These are phyloP conservation scores for Volvox reticuliferus DNA, from an alignment of 139 green algal genomes.

Conservation along the genomic window DNA sequence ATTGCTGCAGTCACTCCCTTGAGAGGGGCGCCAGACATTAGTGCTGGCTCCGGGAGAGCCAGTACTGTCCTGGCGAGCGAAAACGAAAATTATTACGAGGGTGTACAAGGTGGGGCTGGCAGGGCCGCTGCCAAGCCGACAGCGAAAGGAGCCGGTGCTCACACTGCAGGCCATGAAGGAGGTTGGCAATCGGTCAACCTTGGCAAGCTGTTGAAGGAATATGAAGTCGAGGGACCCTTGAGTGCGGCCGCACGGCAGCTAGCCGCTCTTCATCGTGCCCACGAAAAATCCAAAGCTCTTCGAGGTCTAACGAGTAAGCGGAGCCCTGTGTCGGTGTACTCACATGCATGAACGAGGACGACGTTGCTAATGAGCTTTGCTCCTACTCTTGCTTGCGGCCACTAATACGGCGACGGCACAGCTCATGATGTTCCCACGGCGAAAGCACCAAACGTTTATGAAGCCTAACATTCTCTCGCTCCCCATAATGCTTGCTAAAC, in stretches of 20 bases:
- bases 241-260: constrained; percentile 19
- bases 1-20: not conserved
- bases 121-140: not conserved
- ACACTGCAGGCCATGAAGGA: not conserved
- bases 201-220: not conserved
- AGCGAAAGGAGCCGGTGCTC: not conserved
- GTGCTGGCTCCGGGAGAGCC: not conserved
- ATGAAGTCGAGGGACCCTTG: not conserved
- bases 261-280: not conserved
- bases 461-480: too few species aligned
- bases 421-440: too few species aligned
- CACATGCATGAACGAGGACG: not conserved
- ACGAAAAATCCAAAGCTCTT: not conserved
- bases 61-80: too few species aligned
- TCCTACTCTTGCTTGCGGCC: not conserved
- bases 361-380: not conserved
- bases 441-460: too few species aligned
- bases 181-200: not conserved
- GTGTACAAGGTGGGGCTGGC: not conserved
- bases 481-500: too few species aligned
- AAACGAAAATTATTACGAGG: not conserved
- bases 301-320: not conserved
- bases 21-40: not conserved
- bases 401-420: not conserved
- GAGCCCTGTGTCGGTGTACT: too few species aligned